Percentiles rank a stretch among this genome's conserved stretches.
phyloP scores from a whole-genome alignment of 495 filamentous ascomycete species.

The Tricharina praecox region DNA sequence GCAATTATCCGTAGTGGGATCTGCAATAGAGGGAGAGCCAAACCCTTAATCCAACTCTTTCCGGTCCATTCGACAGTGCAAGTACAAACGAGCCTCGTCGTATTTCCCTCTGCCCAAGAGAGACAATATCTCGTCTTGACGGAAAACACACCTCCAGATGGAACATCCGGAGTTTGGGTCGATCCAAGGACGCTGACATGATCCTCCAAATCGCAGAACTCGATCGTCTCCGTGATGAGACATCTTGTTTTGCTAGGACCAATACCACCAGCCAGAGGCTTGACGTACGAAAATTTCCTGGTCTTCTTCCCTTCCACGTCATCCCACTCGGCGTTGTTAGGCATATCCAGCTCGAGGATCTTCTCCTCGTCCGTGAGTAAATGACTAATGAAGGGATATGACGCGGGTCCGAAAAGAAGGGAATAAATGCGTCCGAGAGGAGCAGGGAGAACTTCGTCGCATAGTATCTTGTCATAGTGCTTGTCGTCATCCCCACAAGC shows the following conservation, averaged over 20 bases:
- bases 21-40: slow-evolving; percentile 13
- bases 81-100: slow-evolving; percentile 66
- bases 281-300: slow-evolving; percentile 74
- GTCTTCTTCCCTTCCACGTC: slow-evolving; percentile 62
- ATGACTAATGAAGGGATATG: slow-evolving; percentile 61
- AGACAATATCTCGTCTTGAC: slow-evolving; percentile 90
- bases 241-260: slow-evolving; percentile 94
- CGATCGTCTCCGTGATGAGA: slow-evolving; percentile 66
- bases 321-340: slow-evolving; percentile 27
- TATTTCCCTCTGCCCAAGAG: slow-evolving; percentile 71
- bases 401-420: slow-evolving; percentile 66
- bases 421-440: slow-evolving; percentile 86
- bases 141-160: slow-evolving; percentile 76
- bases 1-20: slow-evolving; percentile 7
- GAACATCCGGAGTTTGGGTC: slow-evolving; percentile 89
- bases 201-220: slow-evolving; percentile 73
- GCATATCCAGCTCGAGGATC: slow-evolving; percentile 64
- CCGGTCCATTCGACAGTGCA: slow-evolving; percentile 90
- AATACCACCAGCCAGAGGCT: slow-evolving; percentile 65
- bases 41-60: slow-evolving; percentile 97
- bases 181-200: slow-evolving; percentile 57
- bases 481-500: slow-evolving; percentile 57
- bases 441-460: slow-evolving; percentile 70
- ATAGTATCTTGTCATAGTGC: slow-evolving; percentile 71
- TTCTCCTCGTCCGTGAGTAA: slow-evolving; percentile 80